A percentile compares a stretch with the other conserved stretches of the same genome.
These are phyloP conservation scores for Panicum virgatum DNA, from an alignment of 202 grass and related monocot genomes.

Conservation along the genomic window DNA sequence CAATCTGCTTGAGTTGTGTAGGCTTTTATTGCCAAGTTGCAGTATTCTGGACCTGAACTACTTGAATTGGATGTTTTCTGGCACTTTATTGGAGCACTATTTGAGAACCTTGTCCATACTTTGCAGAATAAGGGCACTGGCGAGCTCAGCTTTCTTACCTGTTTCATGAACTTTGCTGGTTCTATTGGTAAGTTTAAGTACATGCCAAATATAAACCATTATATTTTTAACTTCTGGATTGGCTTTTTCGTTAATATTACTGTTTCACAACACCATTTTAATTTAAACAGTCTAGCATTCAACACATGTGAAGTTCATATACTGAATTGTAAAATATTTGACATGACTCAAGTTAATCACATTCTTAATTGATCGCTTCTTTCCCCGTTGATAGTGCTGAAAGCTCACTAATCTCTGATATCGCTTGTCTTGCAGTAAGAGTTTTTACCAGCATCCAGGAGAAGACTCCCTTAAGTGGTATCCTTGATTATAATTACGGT, in stretches of 20 bases:
- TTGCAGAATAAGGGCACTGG: conserved; percentile 95
- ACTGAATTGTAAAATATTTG: conserved; percentile 9
- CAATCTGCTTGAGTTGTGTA: neutral
- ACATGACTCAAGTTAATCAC: neutral
- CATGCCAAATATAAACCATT: conserved; percentile 16
- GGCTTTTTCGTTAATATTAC: neutral
- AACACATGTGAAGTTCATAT: neutral
- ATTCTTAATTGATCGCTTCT: neutral
- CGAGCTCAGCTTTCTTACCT: conserved; percentile 87
- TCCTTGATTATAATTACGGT: conserved; percentile 61
- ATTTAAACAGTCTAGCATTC: conserved; percentile 2
- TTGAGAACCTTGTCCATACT: conserved; percentile 19
- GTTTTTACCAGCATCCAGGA: conserved; percentile 97
- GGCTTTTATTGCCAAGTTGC: neutral
- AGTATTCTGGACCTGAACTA: conserved; percentile 19
- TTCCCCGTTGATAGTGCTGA: neutral
- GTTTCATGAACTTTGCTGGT: conserved; percentile 92
- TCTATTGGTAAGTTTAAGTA: conserved; percentile 63
- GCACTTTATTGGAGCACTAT: conserved; percentile 6
- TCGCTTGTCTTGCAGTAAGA: conserved; percentile 62
- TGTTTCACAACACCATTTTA: neutral
- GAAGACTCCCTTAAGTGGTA: conserved; percentile 88
- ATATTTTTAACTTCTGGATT: neutral
- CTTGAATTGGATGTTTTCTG: conserved; percentile 16
- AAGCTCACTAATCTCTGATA: conserved; percentile 33